Evolutionary conservation across 305 asterid genomes (phyloP).

Genomic region (Stenogyne calaminthoides): DNA sequence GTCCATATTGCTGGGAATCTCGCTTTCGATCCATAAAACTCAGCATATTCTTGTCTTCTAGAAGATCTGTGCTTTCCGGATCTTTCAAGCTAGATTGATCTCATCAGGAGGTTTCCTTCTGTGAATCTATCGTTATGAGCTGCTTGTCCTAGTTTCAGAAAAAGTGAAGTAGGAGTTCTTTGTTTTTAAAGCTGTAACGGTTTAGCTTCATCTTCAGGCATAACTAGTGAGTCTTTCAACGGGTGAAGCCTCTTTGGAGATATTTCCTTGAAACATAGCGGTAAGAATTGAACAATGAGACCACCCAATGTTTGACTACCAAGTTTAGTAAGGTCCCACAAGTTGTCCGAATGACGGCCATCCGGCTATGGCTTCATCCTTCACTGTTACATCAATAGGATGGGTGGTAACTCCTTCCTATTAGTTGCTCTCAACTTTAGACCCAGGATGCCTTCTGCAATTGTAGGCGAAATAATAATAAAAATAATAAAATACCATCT

Average conservation of each 20-base stretch:
- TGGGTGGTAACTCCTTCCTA: constrained; percentile 44
- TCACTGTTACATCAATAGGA: constrained; percentile 42
- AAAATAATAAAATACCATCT: neutral
- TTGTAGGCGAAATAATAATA: constrained; percentile 10
- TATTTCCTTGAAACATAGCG: constrained; percentile 39
- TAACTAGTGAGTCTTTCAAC: constrained; percentile 69
- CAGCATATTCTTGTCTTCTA: constrained; percentile 75
- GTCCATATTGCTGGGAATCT: constrained; percentile 58
- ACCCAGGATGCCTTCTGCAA: constrained; percentile 49
- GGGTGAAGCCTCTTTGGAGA: constrained; percentile 63
- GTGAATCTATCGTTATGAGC: constrained; percentile 45
- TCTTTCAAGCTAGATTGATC: constrained; percentile 66
- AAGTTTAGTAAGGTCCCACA: constrained; percentile 67
- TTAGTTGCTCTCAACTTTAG: constrained; percentile 40
- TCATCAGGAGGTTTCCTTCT: constrained; percentile 65
- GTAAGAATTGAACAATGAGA: constrained; percentile 49
- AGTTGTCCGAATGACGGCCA: constrained; percentile 96
- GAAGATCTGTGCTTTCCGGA: constrained; percentile 81
- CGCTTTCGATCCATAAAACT: constrained; percentile 69
- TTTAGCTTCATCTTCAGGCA: constrained; percentile 83
- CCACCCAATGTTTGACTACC: constrained; percentile 52
- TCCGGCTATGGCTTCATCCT: constrained; percentile 70
- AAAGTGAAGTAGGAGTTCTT: constrained; percentile 56
- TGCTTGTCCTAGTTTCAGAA: constrained; percentile 65
- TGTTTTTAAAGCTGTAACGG: constrained; percentile 58